Base-by-base conservation (phyloP, 1,139 yeast genomes). In the Taphrina betulina region DNA sequence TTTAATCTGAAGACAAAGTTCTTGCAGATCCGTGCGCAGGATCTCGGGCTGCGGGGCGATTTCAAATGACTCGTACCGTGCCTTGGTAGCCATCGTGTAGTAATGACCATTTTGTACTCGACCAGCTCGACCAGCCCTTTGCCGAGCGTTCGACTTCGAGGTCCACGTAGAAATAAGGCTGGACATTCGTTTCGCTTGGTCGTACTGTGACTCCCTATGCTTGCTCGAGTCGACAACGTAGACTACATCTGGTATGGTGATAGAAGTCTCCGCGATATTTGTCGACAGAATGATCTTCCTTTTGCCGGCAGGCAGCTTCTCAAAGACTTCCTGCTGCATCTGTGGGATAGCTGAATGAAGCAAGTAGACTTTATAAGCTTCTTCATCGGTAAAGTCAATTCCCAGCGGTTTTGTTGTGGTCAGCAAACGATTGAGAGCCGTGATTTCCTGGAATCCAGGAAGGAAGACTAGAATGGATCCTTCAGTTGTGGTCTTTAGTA, bases 101-200 rank as follows among this genome's bases (percentile, higher is more conserved):
- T 94, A 85, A 19, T 72, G 71, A 63, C 95, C 95, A 33, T 73
- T 75, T 35, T 80, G 78, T 23, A 86, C 83, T 78, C 95, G 85
- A 62, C 95, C 95, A 16, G 95, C 85, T 75, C 95, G 83, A 67
- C 95, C 95, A 66, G 90, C 74, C 71, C 95, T 78, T 68, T 86
- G 95, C 45, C 78, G 76, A 20, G 80, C 78, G 69, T 86, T 95
- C 0, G 95, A 92, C 62, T 77, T 76, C 0, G 94, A 85, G 53
- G 85, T 83, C 83, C 92, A 86, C 10, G 76, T 74, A 65, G 85
- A 92, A 10, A 81, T 69, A 53, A 86, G 72, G 58, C 78, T 79
- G 0, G 90, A 82, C 1, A 86, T 75, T 60, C 82, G 81, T 23
- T 79, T 73, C 42, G 71, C 71, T 1, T 83, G 65, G 63, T 83